These are phyloP conservation scores for Raddia guianensis DNA, from an alignment of 176 grass and related monocot genomes.

Conservation along the genomic window DNA sequence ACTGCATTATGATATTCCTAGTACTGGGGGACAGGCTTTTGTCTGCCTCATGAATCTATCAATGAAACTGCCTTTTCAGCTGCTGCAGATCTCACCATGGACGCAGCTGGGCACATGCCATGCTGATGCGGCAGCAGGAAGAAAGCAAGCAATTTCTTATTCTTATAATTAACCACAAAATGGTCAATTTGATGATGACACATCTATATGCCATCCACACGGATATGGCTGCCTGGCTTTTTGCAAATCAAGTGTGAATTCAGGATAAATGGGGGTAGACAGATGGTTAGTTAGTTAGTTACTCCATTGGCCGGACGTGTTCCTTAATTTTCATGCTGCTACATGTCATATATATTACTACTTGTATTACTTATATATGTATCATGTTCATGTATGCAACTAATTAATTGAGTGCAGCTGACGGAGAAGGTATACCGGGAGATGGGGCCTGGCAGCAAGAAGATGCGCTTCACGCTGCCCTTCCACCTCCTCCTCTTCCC, in stretches of 20 bases:
- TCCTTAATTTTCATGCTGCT: too few relatives aligned
- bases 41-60: background rate
- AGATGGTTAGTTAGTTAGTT: too few relatives aligned
- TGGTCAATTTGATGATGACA: too few relatives aligned
- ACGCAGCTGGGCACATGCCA: conserved; percentile 7
- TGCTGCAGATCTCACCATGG: conserved; percentile 12
- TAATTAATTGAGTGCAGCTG: conserved; percentile 50
- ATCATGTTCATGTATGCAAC: background rate
- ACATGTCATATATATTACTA: too few relatives aligned
- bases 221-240: background rate
- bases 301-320: too few relatives aligned
- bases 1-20: background rate
- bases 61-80: background rate
- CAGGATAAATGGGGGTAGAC: too few relatives aligned
- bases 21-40: background rate
- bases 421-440: conserved; percentile 63
- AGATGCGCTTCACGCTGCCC: conserved; percentile 62
- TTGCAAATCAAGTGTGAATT: too few relatives aligned
- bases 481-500: conserved; percentile 79
- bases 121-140: background rate
- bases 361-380: too few relatives aligned
- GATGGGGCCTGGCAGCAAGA: conserved; percentile 50
- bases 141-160: too few relatives aligned
- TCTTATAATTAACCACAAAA: too few relatives aligned
- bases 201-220: background rate